These are phyloP conservation scores for Gossypium thurberi DNA, from an alignment of 345 rosid species.

Conservation along the genomic window DNA sequence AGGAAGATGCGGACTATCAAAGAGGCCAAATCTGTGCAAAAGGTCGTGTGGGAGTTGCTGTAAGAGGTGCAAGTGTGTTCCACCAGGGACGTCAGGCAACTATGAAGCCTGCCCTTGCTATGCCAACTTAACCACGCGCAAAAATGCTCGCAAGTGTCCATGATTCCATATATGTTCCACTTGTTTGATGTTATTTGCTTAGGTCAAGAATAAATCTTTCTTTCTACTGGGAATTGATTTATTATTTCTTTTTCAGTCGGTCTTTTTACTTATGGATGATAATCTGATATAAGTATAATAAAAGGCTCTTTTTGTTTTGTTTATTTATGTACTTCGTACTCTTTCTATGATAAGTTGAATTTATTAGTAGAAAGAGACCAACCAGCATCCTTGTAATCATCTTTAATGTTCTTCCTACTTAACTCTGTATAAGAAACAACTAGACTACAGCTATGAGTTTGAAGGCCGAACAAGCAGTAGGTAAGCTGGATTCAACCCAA, in stretches of 20 bases:
- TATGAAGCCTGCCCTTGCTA: constrained; percentile 54
- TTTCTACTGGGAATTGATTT: not conserved
- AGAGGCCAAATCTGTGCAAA: constrained; percentile 47
- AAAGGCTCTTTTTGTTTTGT: not conserved
- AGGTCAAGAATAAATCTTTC: not conserved
- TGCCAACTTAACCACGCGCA: constrained; percentile 57
- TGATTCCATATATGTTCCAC: constrained; percentile 3
- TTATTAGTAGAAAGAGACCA: no score
- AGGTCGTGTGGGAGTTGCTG: constrained; percentile 74
- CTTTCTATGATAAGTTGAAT: not conserved
- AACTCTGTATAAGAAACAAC: no score
- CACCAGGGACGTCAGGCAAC: constrained; percentile 75
- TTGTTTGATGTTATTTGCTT: not conserved
- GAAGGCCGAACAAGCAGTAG: no score
- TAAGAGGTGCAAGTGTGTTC: constrained; percentile 62
- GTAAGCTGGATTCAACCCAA: no score
- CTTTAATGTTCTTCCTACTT: no score
- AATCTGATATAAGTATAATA: not conserved
- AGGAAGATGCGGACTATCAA: constrained; percentile 56
- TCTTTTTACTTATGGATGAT: not conserved
- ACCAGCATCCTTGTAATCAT: no score
- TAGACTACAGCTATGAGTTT: no score
- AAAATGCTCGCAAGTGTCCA: constrained; percentile 71
- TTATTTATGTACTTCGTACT: not conserved
- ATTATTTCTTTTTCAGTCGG: not conserved